Evolutionary conservation across 2,329 filamentous ascomycete genomes (phyloP), one percentile per base, ranked within the genome.

Genomic region (Eutypella sp.): DNA sequence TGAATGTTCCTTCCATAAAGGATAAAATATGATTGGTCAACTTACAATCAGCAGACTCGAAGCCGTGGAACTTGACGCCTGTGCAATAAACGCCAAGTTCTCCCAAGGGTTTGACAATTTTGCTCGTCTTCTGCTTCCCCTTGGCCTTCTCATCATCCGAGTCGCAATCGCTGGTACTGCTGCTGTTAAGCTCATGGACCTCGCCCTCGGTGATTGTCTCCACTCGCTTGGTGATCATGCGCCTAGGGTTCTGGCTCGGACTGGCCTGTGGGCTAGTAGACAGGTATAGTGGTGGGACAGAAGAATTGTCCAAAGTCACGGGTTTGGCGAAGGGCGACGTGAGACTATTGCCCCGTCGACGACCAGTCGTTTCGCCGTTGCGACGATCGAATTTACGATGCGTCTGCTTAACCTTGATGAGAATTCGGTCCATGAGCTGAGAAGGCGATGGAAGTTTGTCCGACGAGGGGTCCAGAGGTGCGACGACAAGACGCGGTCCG

Each of bases 1-100:
- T 82, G 58, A 96, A 96, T 5, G 85, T 89, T 47, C 84, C 82
- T 70, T 99, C 93, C 63, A 89, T 89, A 68, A 97, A 90, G 0
- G 93, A 97, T 66, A 93, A 91, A 57, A 97, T 88, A 69, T 99
- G 93, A 66, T 97, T 97, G 72, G 83, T 93, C 36, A 82, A 81
- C 69, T 89, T 89, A 56, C 89, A 91, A 50, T 92, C 88, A 0
- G 83, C 72, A 11, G 80, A 78, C 46, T 84, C 81, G 61, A 96
- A 96, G 36, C 88, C 86, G 27, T 80, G 79, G 65, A 93, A 96
- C 63, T 95, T 96, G 65, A 96, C 71, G 0, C 81, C 81, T 7
- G 76, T 76, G 58, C 79, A 82, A 60, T 85, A 85, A 2, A 97
- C 87, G 23, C 90, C 93, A 9, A 99, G 78, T 31, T 88, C 85